Base-by-base conservation (phyloP, 2,329 filamentous ascomycete species). In the Talaromyces piceae region DNA sequence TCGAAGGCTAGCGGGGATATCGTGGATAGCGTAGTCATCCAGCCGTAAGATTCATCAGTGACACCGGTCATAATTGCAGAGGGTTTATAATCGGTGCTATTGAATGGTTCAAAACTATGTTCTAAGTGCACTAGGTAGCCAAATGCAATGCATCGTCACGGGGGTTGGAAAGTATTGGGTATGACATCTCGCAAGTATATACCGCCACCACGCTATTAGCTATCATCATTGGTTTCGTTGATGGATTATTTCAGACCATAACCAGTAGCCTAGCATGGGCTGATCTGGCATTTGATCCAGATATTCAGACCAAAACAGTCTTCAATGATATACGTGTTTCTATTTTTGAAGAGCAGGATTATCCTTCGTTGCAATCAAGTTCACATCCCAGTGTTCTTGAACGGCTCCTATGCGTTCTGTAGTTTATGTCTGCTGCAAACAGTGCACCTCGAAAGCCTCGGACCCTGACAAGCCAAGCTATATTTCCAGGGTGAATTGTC, bases 1-100 rank as follows among this genome's bases (percentile, higher is more conserved):
- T 63, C 63, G 58, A 62, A 67, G 41, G 65, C 62, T 25, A 63
- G 54, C 7, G 62, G 63, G 39, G 63, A 63, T 4, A 45, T 49
- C 6, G 57, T 53, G 0, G 61, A 61, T n/a, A 65, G 53, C 2
- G 63, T 62, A 3, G 62, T 65, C 3, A 63, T 58, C 57, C 59
- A 63, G 57, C 58, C 63, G 39, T 60, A 59, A n/a, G 51, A 59
- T 8, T 55, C 56, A 16, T 55, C 51, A 20, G 58, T 57, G 23
- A 63, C 57, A 16, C 61, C 59, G 45, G 1, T 70, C 77, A 12
- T 69, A 71, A 56, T 80, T 80, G 27, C 44, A 18, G 44, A 46
- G 25, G 44, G 58, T 12, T 58, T 56, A 50, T 63, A 56, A 1
- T 60, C 61, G 16, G 57, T 61, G 5, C 49, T 41, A n/a, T 47